Percentiles rank a stretch among this genome's conserved stretches.
These are phyloP conservation scores for Pseudogymnoascus sp. DNA, from an alignment of 2,329 filamentous ascomycete species.

Conservation along the genomic window DNA sequence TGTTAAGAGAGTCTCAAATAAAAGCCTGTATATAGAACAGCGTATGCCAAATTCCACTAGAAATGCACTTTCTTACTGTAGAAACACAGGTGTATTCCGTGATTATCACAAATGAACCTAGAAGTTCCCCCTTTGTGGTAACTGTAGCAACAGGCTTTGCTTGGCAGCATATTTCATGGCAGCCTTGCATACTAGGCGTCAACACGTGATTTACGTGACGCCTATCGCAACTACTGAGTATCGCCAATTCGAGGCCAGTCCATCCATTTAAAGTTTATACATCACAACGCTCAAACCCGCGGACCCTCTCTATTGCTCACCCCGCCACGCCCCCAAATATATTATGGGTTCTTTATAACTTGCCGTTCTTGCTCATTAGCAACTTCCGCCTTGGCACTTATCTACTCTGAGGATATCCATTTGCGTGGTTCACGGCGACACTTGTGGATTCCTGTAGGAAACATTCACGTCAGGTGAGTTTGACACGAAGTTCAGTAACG, in stretches of 20 bases:
- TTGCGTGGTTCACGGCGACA: background rate
- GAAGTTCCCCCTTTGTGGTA: background rate
- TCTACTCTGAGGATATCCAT: too few relatives aligned
- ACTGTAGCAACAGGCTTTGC: slow-evolving; percentile 1
- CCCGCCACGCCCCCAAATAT: background rate
- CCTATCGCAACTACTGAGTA: background rate
- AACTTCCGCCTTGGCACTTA: background rate
- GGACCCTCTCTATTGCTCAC: background rate
- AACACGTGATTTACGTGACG: background rate
- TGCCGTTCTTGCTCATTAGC: background rate
- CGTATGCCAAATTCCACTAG: background rate
- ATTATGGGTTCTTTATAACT: background rate
- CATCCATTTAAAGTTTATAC: background rate
- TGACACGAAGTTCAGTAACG: background rate
- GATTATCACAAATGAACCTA: background rate
- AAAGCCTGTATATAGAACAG: background rate
- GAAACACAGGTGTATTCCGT: background rate
- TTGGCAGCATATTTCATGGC: background rate
- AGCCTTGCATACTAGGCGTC: background rate
- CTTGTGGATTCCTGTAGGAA: background rate
- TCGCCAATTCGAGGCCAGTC: slow-evolving; percentile 3
- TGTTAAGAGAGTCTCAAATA: background rate
- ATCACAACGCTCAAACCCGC: background rate
- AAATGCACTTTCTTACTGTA: background rate
- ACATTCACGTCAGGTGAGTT: background rate